Base-by-base conservation (phyloP, 2,329 filamentous ascomycete genomes). In the Cladophialophora yegresii region DNA sequence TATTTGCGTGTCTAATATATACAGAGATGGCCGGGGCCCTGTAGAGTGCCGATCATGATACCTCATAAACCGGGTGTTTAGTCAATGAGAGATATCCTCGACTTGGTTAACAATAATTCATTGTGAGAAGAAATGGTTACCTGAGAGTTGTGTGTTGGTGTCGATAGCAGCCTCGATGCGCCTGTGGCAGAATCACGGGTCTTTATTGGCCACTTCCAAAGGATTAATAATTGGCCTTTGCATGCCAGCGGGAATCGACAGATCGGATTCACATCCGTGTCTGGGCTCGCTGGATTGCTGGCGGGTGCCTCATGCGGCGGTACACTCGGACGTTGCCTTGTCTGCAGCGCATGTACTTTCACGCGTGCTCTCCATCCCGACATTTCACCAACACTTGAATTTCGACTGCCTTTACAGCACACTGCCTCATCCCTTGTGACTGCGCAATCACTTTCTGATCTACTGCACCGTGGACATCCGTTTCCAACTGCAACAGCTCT, bases 21-120 rank as follows among this genome's bases (percentile, higher is more conserved):
- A 50, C 45, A 58, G 28, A 59, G 47, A 49, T 33, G 51, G n/a
- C 36, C 45, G 61, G 53, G 50, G 61, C 50, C 59, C 56, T 23
- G 26, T 36, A 54, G 43, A 49, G 40, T 58, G 33, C 58, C 43
- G 50, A 22, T 36, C 13, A 61, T 62, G 67, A 67, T 69, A 67
- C 62, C 65, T 62, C 55, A 69, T 65, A 69, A 65, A 65, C 50
- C 57, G 57, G 20, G 60, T 43, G 49, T 61, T n/a, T 33, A 54
- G 23, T 28, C 23, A 50, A 50, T 20, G 47, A 50, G 47, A 50
- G 23, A 23, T 28, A 26, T 26, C 8, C 47, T 50, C 20, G 20
- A 50, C 47, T 26, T 50, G 20, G 23, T 49, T 28, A 22, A 28
- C 23, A 50, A 50, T 28, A 9, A 16, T 50, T 26, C 20, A 50